A percentile compares a stretch with the other conserved stretches of the same genome.
Evolutionary conservation across 1,284 basidiomycete species (phyloP).

Genomic region (Xerocomus minutiporus): DNA sequence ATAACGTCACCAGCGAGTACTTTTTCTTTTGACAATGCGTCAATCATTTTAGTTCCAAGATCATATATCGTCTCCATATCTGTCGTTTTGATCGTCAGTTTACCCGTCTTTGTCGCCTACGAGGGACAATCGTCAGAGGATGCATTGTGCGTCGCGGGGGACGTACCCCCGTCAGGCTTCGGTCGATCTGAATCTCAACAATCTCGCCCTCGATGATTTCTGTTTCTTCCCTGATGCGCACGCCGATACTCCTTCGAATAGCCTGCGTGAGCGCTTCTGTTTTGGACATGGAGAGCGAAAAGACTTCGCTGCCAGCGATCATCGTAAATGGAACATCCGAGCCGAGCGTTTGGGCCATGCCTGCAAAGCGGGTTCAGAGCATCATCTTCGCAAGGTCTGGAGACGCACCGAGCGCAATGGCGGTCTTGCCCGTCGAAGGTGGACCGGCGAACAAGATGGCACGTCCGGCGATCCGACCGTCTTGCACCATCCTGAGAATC

Average conservation of each 20-base stretch:
- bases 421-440: constrained; percentile 95
- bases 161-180: constrained; percentile 91
- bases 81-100: constrained; percentile 96
- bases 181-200: constrained; percentile 97
- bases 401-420: constrained; percentile 84
- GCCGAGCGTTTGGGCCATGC: constrained; percentile 95
- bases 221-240: constrained; percentile 95
- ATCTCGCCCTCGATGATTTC: constrained; percentile 98
- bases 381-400: background rate
- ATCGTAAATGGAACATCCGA: constrained; percentile 95
- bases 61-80: constrained; percentile 99
- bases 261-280: constrained; percentile 98
- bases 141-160: background rate
- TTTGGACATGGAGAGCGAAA: constrained; percentile 96
- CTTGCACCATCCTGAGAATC: constrained; percentile 97
- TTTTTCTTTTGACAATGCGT: constrained; percentile 94
- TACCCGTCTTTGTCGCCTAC: constrained; percentile 97
- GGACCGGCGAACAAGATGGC: constrained; percentile 96
- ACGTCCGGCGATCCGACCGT: constrained; percentile 90
- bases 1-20: constrained; percentile 95
- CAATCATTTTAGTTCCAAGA: constrained; percentile 98
- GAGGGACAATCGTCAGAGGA: constrained; percentile 4
- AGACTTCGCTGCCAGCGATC: constrained; percentile 96
- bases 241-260: constrained; percentile 92
- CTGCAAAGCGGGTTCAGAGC: constrained; percentile 38